phyloP scores from a whole-genome alignment of 805 yeast species.

The Suhomyces vadensis region DNA sequence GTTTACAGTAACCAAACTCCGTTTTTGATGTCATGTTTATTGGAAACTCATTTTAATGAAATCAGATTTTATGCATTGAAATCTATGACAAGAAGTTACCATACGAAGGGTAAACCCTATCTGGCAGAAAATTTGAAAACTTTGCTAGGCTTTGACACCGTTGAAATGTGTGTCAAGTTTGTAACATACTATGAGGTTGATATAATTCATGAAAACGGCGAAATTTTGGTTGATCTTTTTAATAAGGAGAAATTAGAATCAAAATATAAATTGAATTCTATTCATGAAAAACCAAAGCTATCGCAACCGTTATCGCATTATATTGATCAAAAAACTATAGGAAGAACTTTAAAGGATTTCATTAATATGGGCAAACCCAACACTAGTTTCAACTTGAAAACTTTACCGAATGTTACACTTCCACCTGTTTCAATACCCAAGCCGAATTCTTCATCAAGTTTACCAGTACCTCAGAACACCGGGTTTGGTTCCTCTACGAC shows the following conservation, averaged over 20 bases:
- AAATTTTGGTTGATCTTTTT: constrained; percentile 37
- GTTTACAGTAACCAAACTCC: constrained; percentile 55
- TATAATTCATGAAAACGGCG: constrained; percentile 30
- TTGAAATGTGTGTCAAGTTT: constrained; percentile 53
- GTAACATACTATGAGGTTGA: constrained; percentile 65
- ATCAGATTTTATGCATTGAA: constrained; percentile 72
- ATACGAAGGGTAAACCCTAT: constrained; percentile 69
- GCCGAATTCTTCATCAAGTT: neutral
- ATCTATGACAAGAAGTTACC: constrained; percentile 64
- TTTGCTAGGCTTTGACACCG: constrained; percentile 68
- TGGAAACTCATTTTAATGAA: constrained; percentile 80
- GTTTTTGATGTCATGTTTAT: constrained; percentile 65
- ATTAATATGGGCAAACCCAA: constrained; percentile 32
- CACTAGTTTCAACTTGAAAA: neutral
- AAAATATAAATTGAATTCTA: constrained; percentile 39
- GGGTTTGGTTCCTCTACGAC: neutral
- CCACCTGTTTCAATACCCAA: neutral
- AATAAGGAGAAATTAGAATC: constrained; percentile 43
- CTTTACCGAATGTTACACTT: neutral
- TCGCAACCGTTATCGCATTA: constrained; percentile 36
- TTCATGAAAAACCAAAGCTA: constrained; percentile 40
- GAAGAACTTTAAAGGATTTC: constrained; percentile 24
- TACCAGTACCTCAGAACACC: neutral
- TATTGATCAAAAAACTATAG: constrained; percentile 28
- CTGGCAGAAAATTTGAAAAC: constrained; percentile 47